Percentiles rank a stretch among this genome's conserved stretches.
Conservation (phyloP, 371 early-diverging fungal species). For the Dinochytrium kinnereticum region DNA sequence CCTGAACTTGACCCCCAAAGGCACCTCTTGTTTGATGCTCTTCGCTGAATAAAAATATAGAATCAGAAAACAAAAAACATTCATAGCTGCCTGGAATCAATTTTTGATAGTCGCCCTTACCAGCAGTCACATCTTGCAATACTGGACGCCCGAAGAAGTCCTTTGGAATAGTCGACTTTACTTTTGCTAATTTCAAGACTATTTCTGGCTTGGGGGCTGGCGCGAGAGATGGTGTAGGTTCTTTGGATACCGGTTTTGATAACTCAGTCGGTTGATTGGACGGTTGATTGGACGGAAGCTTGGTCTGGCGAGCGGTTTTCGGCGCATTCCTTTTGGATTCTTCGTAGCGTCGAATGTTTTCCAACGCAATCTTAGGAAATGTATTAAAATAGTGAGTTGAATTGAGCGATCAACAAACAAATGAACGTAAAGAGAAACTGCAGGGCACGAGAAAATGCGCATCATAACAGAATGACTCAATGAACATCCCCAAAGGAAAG, state of each 20-base stretch:
- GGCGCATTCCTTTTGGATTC: neutral
- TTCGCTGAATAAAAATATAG: neutral
- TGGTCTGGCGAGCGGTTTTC: neutral
- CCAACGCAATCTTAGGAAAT: slow-evolving; percentile 63
- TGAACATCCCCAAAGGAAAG: too few relatives aligned
- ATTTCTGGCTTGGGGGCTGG: too few relatives aligned
- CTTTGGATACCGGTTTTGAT: too few relatives aligned
- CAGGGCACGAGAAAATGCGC: too few relatives aligned
- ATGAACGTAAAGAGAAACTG: too few relatives aligned
- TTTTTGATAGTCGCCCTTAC: neutral
- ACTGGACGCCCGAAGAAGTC: slow-evolving; percentile 75
- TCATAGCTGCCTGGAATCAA: too few relatives aligned
- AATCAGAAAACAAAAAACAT: neutral
- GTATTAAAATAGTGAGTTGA: too few relatives aligned
- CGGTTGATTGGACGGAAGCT: neutral
- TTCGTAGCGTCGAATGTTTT: slow-evolving; percentile 62
- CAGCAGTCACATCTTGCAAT: neutral
- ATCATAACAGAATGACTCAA: too few relatives aligned
- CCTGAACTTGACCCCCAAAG: slow-evolving; percentile 61
- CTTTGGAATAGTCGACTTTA: too few relatives aligned
- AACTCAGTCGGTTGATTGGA: neutral
- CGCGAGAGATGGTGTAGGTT: too few relatives aligned
- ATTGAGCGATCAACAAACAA: too few relatives aligned
- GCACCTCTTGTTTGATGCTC: neutral
- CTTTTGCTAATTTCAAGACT: too few relatives aligned